Evolutionary conservation across 331 rosid species (phyloP).

Genomic region (Ulmus americana): DNA sequence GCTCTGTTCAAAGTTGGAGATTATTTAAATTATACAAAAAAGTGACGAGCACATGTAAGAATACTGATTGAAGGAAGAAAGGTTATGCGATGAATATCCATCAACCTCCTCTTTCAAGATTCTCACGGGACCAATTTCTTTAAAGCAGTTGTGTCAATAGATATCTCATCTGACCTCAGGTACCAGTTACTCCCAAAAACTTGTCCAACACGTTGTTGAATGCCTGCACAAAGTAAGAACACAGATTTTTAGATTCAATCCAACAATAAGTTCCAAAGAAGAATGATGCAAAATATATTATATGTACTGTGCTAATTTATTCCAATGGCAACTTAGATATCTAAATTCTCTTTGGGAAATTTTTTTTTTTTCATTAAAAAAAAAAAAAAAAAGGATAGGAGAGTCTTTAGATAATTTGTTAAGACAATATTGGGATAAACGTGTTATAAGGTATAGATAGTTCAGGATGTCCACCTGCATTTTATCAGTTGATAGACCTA

Average conservation of each 20-base stretch:
- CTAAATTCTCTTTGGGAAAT: too few relatives aligned
- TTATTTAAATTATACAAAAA: slow-evolving; percentile 26
- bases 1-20: slow-evolving; percentile 30
- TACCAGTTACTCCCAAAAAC: slow-evolving; percentile 55
- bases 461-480: slow-evolving; percentile 6
- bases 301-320: too few relatives aligned
- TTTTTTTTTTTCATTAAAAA: too few relatives aligned
- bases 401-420: too few relatives aligned
- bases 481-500: slow-evolving; percentile 4
- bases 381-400: too few relatives aligned
- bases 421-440: too few relatives aligned
- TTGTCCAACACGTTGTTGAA: slow-evolving; percentile 64
- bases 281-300: too few relatives aligned
- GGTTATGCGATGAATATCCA: slow-evolving; percentile 36
- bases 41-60: slow-evolving; percentile 30
- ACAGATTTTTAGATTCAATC: background rate
- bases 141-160: slow-evolving; percentile 11
- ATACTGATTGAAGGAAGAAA: slow-evolving; percentile 32
- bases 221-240: slow-evolving; percentile 47
- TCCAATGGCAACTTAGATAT: too few relatives aligned
- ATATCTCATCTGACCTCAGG: slow-evolving; percentile 25
- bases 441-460: background rate
- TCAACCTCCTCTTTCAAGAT: slow-evolving; percentile 35
- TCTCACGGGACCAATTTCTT: slow-evolving; percentile 31
- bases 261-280: too few relatives aligned